A percentile compares a stretch with the other conserved stretches of the same genome.
phyloP scores from a whole-genome alignment of 2,329 filamentous ascomycete species.

The Arthrobotrys sinensis region DNA sequence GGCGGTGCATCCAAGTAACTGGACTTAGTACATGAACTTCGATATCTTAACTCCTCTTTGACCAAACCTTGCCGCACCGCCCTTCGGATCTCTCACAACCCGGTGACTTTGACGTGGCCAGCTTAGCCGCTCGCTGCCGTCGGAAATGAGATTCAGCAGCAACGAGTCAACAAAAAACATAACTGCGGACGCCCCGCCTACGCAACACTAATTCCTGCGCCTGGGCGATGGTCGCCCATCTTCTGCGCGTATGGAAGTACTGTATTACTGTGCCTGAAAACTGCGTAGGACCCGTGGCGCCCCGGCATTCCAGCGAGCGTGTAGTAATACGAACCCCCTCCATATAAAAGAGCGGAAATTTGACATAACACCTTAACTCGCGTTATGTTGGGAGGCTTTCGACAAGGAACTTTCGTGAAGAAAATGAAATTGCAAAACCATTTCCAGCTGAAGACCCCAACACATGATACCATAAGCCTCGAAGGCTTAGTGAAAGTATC shows the following conservation, averaged over 20 bases:
- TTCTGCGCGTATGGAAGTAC: slow-evolving; percentile 27
- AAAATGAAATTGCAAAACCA: slow-evolving; percentile 16
- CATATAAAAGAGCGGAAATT: slow-evolving; percentile 12
- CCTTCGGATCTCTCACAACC: slow-evolving; percentile 29
- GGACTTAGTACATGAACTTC: neutral
- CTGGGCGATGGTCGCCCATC: slow-evolving; percentile 8
- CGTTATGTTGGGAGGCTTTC: slow-evolving; percentile 20
- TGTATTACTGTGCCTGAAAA: slow-evolving; percentile 26
- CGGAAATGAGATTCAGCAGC: slow-evolving; percentile 17
- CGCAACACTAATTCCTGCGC: slow-evolving; percentile 22
- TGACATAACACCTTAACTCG: slow-evolving; percentile 6
- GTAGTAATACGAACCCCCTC: slow-evolving; percentile 7
- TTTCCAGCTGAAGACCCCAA: slow-evolving; percentile 23
- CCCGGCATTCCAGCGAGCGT: slow-evolving; percentile 1
- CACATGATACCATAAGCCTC: slow-evolving; percentile 27
- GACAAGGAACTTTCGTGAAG: neutral
- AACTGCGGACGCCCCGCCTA: slow-evolving; percentile 30
- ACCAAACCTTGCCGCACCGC: slow-evolving; percentile 30
- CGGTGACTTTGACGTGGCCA: slow-evolving; percentile 16
- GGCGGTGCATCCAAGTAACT: slow-evolving; percentile 18
- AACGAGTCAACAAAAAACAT: slow-evolving; percentile 10
- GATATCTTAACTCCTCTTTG: neutral
- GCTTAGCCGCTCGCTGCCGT: slow-evolving; percentile 21
- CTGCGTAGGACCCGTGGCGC: slow-evolving; percentile 17
- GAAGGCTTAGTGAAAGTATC: slow-evolving; percentile 25